A percentile compares a stretch with the other conserved stretches of the same genome.
Conservation (phyloP, 768 basidiomycete species). For the Royoungia palumana region DNA sequence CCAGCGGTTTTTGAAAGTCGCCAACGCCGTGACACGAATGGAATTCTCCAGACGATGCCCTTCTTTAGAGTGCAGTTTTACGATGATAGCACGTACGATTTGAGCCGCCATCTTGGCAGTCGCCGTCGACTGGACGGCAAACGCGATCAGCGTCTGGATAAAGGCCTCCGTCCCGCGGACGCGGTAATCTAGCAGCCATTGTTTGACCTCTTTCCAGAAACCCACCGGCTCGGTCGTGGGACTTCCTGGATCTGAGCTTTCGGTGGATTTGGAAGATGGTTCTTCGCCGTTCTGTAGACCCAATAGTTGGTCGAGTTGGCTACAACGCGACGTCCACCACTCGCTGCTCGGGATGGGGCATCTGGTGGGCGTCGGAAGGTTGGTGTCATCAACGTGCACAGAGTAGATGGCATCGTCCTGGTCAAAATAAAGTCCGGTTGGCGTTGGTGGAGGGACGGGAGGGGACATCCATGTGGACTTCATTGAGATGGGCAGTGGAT, state of each 20-base stretch:
- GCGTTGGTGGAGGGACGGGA: conserved; percentile 22
- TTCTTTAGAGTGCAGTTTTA: conserved; percentile 8
- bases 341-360: background rate
- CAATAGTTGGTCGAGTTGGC: background rate
- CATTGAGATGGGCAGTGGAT: conserved; percentile 8
- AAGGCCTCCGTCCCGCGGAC: conserved; percentile 13
- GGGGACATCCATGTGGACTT: background rate
- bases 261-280: background rate
- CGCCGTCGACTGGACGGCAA: conserved; percentile 10
- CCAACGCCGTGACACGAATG: conserved; percentile 14
- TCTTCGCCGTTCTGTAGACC: background rate
- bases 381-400: background rate
- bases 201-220: conserved; percentile 15
- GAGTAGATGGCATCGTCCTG: background rate
- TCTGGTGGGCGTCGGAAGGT: too few species aligned
- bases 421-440: conserved; percentile 5
- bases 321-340: background rate
- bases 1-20: conserved; percentile 17
- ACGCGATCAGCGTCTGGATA: conserved; percentile 15
- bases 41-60: conserved; percentile 8
- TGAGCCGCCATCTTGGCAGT: conserved; percentile 14
- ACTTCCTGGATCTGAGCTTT: conserved; percentile 12
- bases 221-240: conserved; percentile 2
- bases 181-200: conserved; percentile 24
- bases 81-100: conserved; percentile 11